These are phyloP conservation scores for Sporothrix luriei DNA, from an alignment of 2,329 filamentous ascomycete genomes.

Conservation along the genomic window DNA sequence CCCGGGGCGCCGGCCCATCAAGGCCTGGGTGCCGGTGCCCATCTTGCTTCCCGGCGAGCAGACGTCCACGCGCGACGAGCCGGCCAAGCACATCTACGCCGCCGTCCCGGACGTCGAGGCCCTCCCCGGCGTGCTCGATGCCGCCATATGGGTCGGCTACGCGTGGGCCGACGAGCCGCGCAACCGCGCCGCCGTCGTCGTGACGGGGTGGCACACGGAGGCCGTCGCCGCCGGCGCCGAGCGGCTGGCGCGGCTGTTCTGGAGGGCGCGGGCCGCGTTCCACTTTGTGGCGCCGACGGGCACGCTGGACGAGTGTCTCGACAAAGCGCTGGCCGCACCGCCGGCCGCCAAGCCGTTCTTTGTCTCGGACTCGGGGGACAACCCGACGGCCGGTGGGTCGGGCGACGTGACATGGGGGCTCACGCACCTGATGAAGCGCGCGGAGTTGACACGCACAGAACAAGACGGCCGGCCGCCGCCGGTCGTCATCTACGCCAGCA, in stretches of 20 bases:
- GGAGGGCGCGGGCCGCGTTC: constrained; percentile 52
- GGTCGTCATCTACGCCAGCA: constrained; percentile 56
- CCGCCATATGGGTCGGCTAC: constrained; percentile 59
- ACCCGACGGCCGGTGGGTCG: constrained; percentile 57
- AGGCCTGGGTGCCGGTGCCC: constrained; percentile 57
- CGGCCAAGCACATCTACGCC: constrained; percentile 54
- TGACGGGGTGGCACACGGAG: constrained; percentile 53
- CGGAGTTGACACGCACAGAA: constrained; percentile 44
- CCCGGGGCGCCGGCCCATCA: constrained; percentile 46
- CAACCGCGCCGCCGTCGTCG: constrained; percentile 54
- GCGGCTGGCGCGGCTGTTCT: constrained; percentile 51
- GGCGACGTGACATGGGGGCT: constrained; percentile 59
- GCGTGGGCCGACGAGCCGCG: constrained; percentile 59
- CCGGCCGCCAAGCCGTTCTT: constrained; percentile 51
- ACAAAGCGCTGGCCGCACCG: constrained; percentile 47
- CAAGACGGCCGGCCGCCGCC: constrained; percentile 41
- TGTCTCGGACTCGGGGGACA: constrained; percentile 59
- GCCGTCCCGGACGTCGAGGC: constrained; percentile 51
- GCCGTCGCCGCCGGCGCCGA: constrained; percentile 48
- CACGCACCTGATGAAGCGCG: constrained; percentile 48
- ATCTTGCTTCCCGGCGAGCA: constrained; percentile 58
- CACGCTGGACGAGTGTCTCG: constrained; percentile 51
- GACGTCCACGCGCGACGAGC: constrained; percentile 57
- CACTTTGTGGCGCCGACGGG: constrained; percentile 57
- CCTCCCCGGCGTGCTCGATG: constrained; percentile 50